A percentile compares a stretch with the other conserved stretches of the same genome.
These are phyloP conservation scores for Sungouiozyma ichnusensis DNA, from an alignment of 805 yeast genomes.

Conservation along the genomic window DNA sequence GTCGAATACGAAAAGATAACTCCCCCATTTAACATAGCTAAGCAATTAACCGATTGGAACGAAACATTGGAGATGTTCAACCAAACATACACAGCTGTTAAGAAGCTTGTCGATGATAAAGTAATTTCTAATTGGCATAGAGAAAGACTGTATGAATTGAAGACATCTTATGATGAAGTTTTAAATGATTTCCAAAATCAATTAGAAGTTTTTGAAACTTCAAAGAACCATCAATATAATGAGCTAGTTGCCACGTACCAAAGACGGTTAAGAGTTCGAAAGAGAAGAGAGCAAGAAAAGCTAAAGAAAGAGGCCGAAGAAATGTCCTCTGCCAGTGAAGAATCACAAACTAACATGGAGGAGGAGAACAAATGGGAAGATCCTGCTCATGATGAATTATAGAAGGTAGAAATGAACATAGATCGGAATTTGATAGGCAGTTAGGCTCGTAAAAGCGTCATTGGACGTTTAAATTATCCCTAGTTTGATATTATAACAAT, in stretches of 20 bases:
- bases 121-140: slow-evolving; percentile 13
- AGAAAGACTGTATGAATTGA: slow-evolving; percentile 26
- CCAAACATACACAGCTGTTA: slow-evolving; percentile 8
- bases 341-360: not conserved
- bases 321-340: not conserved
- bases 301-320: slow-evolving; percentile 3
- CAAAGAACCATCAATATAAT: slow-evolving; percentile 24
- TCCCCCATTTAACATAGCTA: slow-evolving; percentile 14
- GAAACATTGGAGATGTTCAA: slow-evolving; percentile 8
- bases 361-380: not conserved
- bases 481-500: not conserved
- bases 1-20: slow-evolving; percentile 40
- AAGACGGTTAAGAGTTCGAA: slow-evolving; percentile 17
- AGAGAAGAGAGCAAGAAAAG: slow-evolving; percentile 19
- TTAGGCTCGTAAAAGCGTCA: too few relatives aligned
- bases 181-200: slow-evolving; percentile 10
- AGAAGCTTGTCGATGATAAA: slow-evolving; percentile 21
- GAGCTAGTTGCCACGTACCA: slow-evolving; percentile 21
- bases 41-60: slow-evolving; percentile 7
- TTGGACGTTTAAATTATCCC: too few relatives aligned
- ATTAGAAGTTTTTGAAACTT: slow-evolving; percentile 10
- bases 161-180: slow-evolving; percentile 18
- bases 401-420: not conserved
- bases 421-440: too few relatives aligned
- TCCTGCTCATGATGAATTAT: slow-evolving; percentile 1